Base-by-base conservation (phyloP, 345 rosid genomes). In the Citrus cavaleriei region DNA sequence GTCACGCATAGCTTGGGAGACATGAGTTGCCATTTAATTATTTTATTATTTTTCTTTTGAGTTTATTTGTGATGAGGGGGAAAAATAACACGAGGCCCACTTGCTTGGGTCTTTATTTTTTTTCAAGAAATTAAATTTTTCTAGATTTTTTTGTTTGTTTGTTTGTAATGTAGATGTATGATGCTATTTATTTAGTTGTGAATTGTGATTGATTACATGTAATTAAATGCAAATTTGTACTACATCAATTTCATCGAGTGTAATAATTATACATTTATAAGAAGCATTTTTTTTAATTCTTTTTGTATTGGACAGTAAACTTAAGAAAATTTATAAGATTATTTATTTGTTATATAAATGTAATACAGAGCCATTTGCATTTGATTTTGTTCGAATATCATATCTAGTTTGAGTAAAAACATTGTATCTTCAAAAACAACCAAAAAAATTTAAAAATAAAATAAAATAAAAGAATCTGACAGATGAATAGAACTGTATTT, bases 221-320 rank as follows among this genome's bases (percentile, higher is more conserved):
- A 54, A 54, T 54, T 71, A 75, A 77, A 81, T 65, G 69, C 75
- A 34, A 49, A 55, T 49, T 81, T 16, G 37, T 58, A 38, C 46
- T n/a, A 10, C 55, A 46, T 12, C 13, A 13, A 55, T 72, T 42
- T 51, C 60, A 51, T 70, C 54, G 5, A 35, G 4, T 57, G 38
- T 35, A 58, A 34, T 58, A 3, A 34, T 7, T 25, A 13, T 14
- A 13, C 18, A 25, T 60, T 60, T 60, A 25, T 10, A 60, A 60
- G 3, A 3, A 6, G 24, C 27, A 1, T 18, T 10, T 54, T 54
- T 8, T 51, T 54, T 35, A 49, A 18, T 51, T 51, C 16, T 42
- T 42, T 46, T 42, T 46, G 18, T 12, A 12, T 46, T 46, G 18
- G 51, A 1, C 13, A 13, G 18, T 42, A 42, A 46, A 46, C 18